phyloP scores from a whole-genome alignment of 2,329 filamentous ascomycete species.

The Davidsoniella eucalypti region DNA sequence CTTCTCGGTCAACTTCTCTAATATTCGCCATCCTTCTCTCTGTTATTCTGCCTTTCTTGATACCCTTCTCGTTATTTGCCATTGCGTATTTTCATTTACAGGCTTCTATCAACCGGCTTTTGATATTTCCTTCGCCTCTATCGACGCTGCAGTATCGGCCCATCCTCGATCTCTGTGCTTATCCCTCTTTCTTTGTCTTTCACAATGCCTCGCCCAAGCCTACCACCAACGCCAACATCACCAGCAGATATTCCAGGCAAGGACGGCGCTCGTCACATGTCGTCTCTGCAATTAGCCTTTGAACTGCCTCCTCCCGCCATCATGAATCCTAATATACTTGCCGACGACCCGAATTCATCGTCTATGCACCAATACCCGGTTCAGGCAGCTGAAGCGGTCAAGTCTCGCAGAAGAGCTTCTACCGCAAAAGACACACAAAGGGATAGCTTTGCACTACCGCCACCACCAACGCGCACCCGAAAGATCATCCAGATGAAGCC shows the following conservation, averaged over 20 bases:
- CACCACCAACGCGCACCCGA: constrained; percentile 76
- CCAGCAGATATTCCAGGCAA: constrained; percentile 66
- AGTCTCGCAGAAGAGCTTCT: constrained; percentile 36
- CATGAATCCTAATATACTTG: constrained; percentile 16
- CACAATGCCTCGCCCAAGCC: constrained; percentile 46
- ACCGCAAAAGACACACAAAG: constrained; percentile 29
- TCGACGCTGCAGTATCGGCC: no score
- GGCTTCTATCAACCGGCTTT: no score
- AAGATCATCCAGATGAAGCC: constrained; percentile 99
- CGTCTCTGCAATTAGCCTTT: constrained; percentile 50
- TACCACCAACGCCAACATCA: constrained; percentile 62
- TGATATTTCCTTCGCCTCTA: no score
- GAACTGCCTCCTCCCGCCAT: constrained; percentile 64
- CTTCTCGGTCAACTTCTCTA: no score
- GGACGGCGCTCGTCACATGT: constrained; percentile 44
- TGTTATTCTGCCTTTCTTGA: no score
- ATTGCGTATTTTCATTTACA: no score
- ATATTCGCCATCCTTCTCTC: no score
- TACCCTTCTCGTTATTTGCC: no score
- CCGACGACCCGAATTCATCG: constrained; percentile 18
- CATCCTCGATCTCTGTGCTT: no score
- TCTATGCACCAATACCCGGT: constrained; percentile 24
- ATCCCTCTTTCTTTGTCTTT: no score
- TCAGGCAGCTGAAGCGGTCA: constrained; percentile 34
- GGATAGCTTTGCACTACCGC: constrained; percentile 64